Percentiles rank a stretch among this genome's conserved stretches.
These are phyloP conservation scores for Metarhizium anisopliae DNA, from an alignment of 2,329 filamentous ascomycete species.

Conservation along the genomic window DNA sequence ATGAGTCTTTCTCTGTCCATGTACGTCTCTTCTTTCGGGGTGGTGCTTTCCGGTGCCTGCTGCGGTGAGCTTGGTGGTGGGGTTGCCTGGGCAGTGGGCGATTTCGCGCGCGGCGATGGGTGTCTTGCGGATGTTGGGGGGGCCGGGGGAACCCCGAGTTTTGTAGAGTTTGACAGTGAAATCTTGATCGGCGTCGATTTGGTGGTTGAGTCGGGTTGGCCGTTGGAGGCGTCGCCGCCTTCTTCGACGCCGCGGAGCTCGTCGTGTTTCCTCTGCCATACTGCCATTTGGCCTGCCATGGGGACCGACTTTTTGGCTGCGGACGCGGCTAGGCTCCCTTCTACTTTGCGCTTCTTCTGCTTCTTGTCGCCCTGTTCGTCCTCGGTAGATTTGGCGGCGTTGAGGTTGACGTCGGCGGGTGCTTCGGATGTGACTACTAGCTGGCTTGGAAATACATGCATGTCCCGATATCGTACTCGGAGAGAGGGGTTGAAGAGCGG, in stretches of 20 bases:
- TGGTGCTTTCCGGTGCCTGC: neutral
- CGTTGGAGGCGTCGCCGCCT: neutral
- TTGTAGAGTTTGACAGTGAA: conserved; percentile 17
- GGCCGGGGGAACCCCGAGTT: neutral
- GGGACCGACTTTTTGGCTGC: conserved; percentile 28
- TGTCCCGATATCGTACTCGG: conserved; percentile 69
- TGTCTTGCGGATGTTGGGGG: neutral
- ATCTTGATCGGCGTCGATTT: conserved; percentile 19
- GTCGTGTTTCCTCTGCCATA: conserved; percentile 35
- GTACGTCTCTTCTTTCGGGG: conserved; percentile 34
- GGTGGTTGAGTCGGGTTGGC: neutral
- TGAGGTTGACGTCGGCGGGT: conserved; percentile 23
- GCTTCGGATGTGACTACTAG: conserved; percentile 47
- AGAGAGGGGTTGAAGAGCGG: conserved; percentile 60
- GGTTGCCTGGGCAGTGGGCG: neutral
- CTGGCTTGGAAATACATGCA: conserved; percentile 61
- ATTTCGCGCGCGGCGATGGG: neutral
- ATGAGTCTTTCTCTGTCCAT: conserved; percentile 44
- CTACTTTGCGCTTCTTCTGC: conserved; percentile 46
- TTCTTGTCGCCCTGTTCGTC: conserved; percentile 28
- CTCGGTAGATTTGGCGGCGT: conserved; percentile 10
- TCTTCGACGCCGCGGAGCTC: conserved; percentile 24
- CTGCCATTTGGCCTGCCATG: conserved; percentile 34
- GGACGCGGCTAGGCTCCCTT: conserved; percentile 21
- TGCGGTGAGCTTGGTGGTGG: neutral